Evolutionary conservation across 495 filamentous ascomycete species (phyloP), one percentile per base, ranked within the genome.

Genomic region (Penicillium verhagenii): DNA sequence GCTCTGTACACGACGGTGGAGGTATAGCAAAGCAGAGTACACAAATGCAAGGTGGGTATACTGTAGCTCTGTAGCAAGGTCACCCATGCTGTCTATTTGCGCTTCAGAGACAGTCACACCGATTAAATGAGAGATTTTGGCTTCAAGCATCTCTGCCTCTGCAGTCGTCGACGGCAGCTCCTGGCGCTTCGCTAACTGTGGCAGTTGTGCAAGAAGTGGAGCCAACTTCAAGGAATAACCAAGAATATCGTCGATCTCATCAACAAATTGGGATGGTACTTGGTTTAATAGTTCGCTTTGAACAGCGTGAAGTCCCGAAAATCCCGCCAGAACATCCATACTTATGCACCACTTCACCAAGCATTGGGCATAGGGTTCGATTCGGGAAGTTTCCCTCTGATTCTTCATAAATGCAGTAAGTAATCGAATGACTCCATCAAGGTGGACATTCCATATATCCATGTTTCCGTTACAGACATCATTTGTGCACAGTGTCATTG

Each of bases 401-500:
- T 57, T 46, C 23, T 63, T 46, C 21, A 71, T 18, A 14, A 65
- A 53, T 1, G 56, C 53, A 24, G 33, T 46, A 1, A 71, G 48
- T 2, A 71, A 44, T 11, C 57, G 64, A 46, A 59, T 54, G 0
- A 69, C 68, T 1, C 68, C 68, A 3, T 47, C 31, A 11, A 72
- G 58, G 58, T 72, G 69, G 6, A 56, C 58, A 10, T 61, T 35
- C 65, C 65, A 68, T n/a, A 61, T 44, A 4, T 65, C 43, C 63
- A 67, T 63, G 29, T 70, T 64, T 0, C 69, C 69, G 53, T 72
- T 72, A 20, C 69, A 72, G 28, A 72, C 65, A 58, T 72, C 69
- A 51, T 72, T 72, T 6, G 65, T 72, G 53, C 69, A 72, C 10
- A 72, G 40, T 1, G 61, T 56, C 63, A 72, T 69, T 13, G 69